Percentiles rank a stretch among this genome's conserved stretches.
Evolutionary conservation across 2,329 filamentous ascomycete genomes (phyloP).

Genomic region (Fonsecaea multimorphosa): DNA sequence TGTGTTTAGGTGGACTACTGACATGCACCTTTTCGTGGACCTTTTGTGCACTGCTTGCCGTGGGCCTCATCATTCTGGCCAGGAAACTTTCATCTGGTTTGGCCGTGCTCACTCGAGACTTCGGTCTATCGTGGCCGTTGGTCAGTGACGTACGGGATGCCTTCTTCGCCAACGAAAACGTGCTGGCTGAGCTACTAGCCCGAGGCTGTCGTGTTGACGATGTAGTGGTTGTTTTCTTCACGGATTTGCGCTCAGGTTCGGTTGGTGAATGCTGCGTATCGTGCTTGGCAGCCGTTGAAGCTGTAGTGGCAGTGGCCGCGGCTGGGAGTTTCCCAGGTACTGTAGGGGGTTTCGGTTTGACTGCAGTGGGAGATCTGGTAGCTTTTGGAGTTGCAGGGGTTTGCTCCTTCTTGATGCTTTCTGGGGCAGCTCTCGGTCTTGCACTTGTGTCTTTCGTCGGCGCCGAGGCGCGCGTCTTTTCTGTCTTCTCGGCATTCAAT

Average conservation of each 20-base stretch:
- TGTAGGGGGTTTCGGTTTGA: slow-evolving; percentile 48
- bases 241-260: slow-evolving; percentile 32
- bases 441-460: slow-evolving; percentile 23
- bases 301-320: slow-evolving; percentile 50
- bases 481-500: slow-evolving; percentile 24
- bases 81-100: slow-evolving; percentile 55
- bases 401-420: slow-evolving; percentile 31
- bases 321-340: slow-evolving; percentile 49
- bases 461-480: slow-evolving; percentile 37
- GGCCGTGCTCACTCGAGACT: slow-evolving; percentile 50
- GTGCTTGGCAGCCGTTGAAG: slow-evolving; percentile 48
- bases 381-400: slow-evolving; percentile 33
- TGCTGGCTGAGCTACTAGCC: slow-evolving; percentile 34
- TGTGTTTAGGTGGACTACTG: slow-evolving; percentile 46
- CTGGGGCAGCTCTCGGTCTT: slow-evolving; percentile 12
- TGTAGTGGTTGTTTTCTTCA: slow-evolving; percentile 38
- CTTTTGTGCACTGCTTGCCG: slow-evolving; percentile 58
- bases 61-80: slow-evolving; percentile 60
- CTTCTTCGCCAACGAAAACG: slow-evolving; percentile 40
- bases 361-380: slow-evolving; percentile 39
- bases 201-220: slow-evolving; percentile 36
- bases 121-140: slow-evolving; percentile 45
- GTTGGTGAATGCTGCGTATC: slow-evolving; percentile 27
- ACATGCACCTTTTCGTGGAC: slow-evolving; percentile 54
- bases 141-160: slow-evolving; percentile 41